Evolutionary conservation across 768 basidiomycete species (phyloP).

Genomic region (Dictyophora rubrovolvata): DNA sequence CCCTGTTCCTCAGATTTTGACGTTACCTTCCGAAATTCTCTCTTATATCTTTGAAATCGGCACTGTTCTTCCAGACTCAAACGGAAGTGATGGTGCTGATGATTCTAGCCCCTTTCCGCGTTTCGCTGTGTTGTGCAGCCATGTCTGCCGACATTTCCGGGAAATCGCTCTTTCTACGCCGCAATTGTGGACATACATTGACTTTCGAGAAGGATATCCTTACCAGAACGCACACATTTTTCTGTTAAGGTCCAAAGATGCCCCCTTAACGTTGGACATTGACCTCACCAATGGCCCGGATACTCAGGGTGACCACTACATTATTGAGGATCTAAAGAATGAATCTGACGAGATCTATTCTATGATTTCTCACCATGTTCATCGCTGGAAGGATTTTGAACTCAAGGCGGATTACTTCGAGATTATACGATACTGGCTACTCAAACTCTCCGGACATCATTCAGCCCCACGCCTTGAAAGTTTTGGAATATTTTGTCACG

Average conservation of each 20-base stretch:
- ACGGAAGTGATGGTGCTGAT: neutral
- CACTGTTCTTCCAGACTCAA: neutral
- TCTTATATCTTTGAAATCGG: conserved; percentile 5
- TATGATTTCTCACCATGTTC: neutral
- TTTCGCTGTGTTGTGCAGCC: conserved; percentile 6
- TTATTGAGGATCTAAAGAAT: neutral
- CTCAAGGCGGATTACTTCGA: neutral
- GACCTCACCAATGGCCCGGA: neutral
- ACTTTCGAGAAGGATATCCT: neutral
- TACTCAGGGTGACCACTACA: neutral
- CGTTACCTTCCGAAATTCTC: neutral
- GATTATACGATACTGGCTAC: neutral
- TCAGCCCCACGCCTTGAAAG: conserved; percentile 1
- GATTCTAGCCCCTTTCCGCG: neutral
- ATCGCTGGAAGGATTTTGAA: conserved; percentile 1
- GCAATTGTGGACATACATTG: conserved; percentile 4
- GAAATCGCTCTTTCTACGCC: neutral
- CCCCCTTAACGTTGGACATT: neutral
- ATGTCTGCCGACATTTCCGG: conserved; percentile 4
- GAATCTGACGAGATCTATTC: neutral
- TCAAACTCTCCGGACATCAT: neutral
- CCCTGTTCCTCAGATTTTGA: neutral
- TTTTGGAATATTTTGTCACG: conserved; percentile 1
- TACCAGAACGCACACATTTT: neutral
- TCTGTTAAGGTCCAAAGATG: neutral